phyloP scores from a whole-genome alignment of 768 basidiomycete species.

The Mycena galopus region DNA sequence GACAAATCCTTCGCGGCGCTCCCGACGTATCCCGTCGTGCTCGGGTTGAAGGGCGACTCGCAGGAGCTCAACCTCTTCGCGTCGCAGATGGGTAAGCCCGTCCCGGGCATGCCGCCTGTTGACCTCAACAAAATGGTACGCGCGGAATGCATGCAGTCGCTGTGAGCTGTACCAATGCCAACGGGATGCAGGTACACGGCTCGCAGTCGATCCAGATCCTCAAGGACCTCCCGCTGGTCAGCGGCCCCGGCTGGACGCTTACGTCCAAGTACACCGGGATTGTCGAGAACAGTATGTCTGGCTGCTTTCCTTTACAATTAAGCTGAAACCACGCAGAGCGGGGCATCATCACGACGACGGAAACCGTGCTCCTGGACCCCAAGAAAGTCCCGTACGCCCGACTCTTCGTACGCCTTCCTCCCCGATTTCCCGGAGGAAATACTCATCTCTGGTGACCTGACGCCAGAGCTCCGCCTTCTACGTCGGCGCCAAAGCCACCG shows the following conservation, averaged over 20 bases:
- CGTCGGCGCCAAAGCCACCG: slow-evolving; percentile 75
- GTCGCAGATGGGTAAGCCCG: slow-evolving; percentile 55
- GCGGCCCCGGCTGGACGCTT: slow-evolving; percentile 85
- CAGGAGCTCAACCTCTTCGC: slow-evolving; percentile 81
- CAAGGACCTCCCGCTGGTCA: slow-evolving; percentile 78
- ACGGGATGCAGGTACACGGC: slow-evolving; percentile 71
- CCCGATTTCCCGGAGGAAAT: too few relatives aligned
- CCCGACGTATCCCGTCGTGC: slow-evolving; percentile 89
- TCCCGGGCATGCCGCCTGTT: slow-evolving; percentile 73
- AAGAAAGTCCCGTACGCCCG: slow-evolving; percentile 70
- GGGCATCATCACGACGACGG: slow-evolving; percentile 78
- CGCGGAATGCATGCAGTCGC: not conserved
- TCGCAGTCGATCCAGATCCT: slow-evolving; percentile 85
- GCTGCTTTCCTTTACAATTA: not conserved
- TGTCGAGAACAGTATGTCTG: slow-evolving; percentile 82
- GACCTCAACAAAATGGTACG: slow-evolving; percentile 77
- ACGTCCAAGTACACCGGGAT: slow-evolving; percentile 75
- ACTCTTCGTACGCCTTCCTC: slow-evolving; percentile 61
- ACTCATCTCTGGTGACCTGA: too few relatives aligned
- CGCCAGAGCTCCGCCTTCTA: slow-evolving; percentile 74
- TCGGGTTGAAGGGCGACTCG: slow-evolving; percentile 76
- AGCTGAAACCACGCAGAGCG: slow-evolving; percentile 61
- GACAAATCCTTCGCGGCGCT: slow-evolving; percentile 80
- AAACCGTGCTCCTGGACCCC: slow-evolving; percentile 73
- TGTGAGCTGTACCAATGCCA: not conserved